Evolutionary conservation across 108 stramenopile genomes (phyloP).

Genomic region (Nitzschia sp.): DNA sequence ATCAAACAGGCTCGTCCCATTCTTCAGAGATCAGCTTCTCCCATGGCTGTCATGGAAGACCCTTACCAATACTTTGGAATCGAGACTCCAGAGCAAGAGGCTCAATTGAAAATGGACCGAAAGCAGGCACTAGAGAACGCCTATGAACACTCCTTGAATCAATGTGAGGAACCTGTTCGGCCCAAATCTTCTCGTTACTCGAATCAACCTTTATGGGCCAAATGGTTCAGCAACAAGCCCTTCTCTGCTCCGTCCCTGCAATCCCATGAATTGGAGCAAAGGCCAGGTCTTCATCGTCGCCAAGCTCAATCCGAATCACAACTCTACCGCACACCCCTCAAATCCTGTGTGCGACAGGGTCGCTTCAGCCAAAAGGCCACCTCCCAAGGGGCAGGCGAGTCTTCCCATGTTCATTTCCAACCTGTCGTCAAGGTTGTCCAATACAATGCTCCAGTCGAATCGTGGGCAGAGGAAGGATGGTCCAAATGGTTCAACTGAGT

Average conservation of each 20-base stretch:
- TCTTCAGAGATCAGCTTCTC: constrained; percentile 8
- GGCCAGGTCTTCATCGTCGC: neutral
- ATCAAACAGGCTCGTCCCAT: neutral
- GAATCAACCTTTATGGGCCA: neutral
- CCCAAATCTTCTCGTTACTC: neutral
- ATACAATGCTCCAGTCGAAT: constrained; percentile 8
- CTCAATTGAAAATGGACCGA: neutral
- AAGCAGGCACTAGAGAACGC: neutral
- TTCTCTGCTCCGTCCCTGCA: constrained; percentile 6
- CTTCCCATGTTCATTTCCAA: constrained; percentile 13
- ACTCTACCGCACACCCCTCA: neutral
- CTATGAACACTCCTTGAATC: constrained; percentile 8
- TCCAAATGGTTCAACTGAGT: constrained; percentile 9
- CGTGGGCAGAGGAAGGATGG: constrained; percentile 19
- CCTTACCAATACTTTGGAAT: constrained; percentile 5
- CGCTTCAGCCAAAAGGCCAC: constrained; percentile 9
- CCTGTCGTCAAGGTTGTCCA: neutral
- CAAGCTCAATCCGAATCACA: constrained; percentile 10
- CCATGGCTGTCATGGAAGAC: constrained; percentile 15
- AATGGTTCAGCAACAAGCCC: neutral
- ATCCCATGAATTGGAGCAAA: neutral
- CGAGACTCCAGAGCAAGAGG: neutral
- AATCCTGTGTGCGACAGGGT: constrained; percentile 4
- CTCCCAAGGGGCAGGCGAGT: neutral
- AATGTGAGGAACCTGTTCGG: constrained; percentile 1